Percentiles rank a stretch among this genome's conserved stretches.
Evolutionary conservation across 2,329 filamentous ascomycete genomes (phyloP).

Genomic region (Penicillium corylophilum): DNA sequence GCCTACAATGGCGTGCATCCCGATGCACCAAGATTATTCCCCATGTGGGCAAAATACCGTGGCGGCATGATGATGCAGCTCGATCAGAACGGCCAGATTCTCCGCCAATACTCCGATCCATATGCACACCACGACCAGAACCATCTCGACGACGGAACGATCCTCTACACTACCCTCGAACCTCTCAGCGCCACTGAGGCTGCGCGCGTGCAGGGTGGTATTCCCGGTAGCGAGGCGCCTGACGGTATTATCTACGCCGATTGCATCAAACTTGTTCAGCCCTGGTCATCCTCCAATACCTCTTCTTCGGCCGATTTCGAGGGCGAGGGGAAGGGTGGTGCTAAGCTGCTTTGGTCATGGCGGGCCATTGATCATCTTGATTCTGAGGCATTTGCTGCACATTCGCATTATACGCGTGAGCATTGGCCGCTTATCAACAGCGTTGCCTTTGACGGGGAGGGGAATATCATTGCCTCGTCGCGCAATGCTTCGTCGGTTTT

Average conservation of each 20-base stretch:
- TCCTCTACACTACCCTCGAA: slow-evolving; percentile 47
- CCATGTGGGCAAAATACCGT: slow-evolving; percentile 48
- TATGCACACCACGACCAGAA: slow-evolving; percentile 50
- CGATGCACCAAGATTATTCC: slow-evolving; percentile 39
- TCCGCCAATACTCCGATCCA: slow-evolving; percentile 44
- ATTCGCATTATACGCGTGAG: slow-evolving; percentile 32
- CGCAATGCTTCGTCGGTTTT: slow-evolving; percentile 45
- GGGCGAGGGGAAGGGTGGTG: slow-evolving; percentile 21
- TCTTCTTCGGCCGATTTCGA: slow-evolving; percentile 25
- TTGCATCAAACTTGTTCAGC: slow-evolving; percentile 46
- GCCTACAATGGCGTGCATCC: slow-evolving; percentile 47
- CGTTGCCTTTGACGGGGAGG: slow-evolving; percentile 40
- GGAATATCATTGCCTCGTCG: slow-evolving; percentile 45
- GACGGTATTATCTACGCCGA: slow-evolving; percentile 35
- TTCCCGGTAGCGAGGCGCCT: slow-evolving; percentile 38
- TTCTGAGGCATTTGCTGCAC: slow-evolving; percentile 40
- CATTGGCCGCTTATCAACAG: slow-evolving; percentile 51
- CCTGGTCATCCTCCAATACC: slow-evolving; percentile 15
- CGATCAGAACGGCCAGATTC: slow-evolving; percentile 37
- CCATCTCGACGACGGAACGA: slow-evolving; percentile 44
- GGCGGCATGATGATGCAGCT: slow-evolving; percentile 49
- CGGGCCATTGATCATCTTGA: slow-evolving; percentile 44
- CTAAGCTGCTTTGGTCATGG: slow-evolving; percentile 46
- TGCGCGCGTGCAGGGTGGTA: slow-evolving; percentile 40
- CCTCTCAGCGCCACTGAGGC: slow-evolving; percentile 39